Conservation (phyloP, 768 basidiomycete species). For the Rhodotorula babjevae region DNA sequence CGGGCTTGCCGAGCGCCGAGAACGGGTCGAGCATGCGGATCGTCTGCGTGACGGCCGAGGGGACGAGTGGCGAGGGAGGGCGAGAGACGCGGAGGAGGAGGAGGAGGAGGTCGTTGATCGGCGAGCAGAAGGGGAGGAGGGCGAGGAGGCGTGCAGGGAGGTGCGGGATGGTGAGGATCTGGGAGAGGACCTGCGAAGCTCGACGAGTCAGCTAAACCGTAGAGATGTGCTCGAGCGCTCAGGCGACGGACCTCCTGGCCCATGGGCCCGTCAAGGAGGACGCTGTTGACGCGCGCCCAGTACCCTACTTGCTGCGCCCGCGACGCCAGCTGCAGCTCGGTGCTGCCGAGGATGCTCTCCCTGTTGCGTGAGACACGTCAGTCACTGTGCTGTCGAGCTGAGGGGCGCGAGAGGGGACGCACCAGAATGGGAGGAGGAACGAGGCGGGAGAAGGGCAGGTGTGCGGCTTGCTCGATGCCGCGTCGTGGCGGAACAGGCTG, state of each 20-base stretch:
- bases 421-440: conserved; percentile 35
- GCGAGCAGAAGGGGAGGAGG: conserved; percentile 74
- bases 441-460: conserved; percentile 20
- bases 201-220: no score
- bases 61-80: conserved; percentile 49
- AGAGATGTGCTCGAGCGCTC: background rate
- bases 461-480: conserved; percentile 25
- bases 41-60: conserved; percentile 74
- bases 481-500: conserved; percentile 60
- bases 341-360: conserved; percentile 58
- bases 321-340: conserved; percentile 79
- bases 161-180: conserved; percentile 75
- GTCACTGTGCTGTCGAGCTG: background rate
- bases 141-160: conserved; percentile 74
- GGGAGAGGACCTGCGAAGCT: conserved; percentile 70
- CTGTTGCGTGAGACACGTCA: background rate
- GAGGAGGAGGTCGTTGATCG: conserved; percentile 84
- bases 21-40: conserved; percentile 76
- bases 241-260: conserved; percentile 66
- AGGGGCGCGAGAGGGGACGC: background rate
- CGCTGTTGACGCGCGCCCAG: conserved; percentile 89
- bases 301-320: conserved; percentile 82
- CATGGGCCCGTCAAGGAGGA: conserved; percentile 73
- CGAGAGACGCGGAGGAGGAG: conserved; percentile 60
- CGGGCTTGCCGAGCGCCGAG: conserved; percentile 66